Conservation (phyloP, 805 yeast genomes). For the Helenozyma rhizophorensis region DNA sequence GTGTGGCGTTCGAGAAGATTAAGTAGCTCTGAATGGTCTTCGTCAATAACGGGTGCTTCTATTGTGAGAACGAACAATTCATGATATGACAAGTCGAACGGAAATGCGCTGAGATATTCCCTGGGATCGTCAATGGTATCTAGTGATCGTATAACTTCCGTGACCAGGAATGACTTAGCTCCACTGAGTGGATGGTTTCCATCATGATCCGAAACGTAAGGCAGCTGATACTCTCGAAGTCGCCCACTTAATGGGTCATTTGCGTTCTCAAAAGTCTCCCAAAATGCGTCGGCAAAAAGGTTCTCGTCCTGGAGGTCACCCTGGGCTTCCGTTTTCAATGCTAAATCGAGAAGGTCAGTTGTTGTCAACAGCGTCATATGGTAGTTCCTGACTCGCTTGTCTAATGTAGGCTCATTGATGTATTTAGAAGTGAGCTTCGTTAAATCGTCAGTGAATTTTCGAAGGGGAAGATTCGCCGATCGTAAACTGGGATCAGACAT, state of each 20-base stretch:
- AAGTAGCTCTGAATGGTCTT: conserved; percentile 23
- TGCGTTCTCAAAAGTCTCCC: too few species aligned
- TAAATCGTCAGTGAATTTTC: conserved; percentile 14
- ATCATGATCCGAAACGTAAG: too few species aligned
- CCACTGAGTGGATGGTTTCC: too few species aligned
- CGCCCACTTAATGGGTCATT: too few species aligned
- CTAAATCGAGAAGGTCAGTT: conserved; percentile 27
- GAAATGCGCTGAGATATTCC: conserved; percentile 13
- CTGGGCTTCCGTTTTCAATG: conserved; percentile 12
- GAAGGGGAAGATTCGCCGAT: conserved; percentile 20
- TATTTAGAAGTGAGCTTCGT: too few species aligned
- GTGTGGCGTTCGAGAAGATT: conserved; percentile 16
- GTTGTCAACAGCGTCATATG: conserved; percentile 28
- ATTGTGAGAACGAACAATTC: conserved; percentile 27
- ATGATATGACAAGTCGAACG: conserved; percentile 28
- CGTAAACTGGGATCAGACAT: conserved; percentile 22
- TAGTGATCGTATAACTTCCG: background rate
- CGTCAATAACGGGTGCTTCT: conserved; percentile 21
- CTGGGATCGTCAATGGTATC: too few species aligned
- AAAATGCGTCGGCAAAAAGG: too few species aligned
- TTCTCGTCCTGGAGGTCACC: conserved; percentile 6
- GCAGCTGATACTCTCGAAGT: too few species aligned
- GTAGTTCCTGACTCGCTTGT: conserved; percentile 21
- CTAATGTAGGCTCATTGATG: too few species aligned
- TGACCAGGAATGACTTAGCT: too few species aligned